phyloP scores from a whole-genome alignment of 2,329 filamentous ascomycete genomes.

The Pezicula carpinea region DNA sequence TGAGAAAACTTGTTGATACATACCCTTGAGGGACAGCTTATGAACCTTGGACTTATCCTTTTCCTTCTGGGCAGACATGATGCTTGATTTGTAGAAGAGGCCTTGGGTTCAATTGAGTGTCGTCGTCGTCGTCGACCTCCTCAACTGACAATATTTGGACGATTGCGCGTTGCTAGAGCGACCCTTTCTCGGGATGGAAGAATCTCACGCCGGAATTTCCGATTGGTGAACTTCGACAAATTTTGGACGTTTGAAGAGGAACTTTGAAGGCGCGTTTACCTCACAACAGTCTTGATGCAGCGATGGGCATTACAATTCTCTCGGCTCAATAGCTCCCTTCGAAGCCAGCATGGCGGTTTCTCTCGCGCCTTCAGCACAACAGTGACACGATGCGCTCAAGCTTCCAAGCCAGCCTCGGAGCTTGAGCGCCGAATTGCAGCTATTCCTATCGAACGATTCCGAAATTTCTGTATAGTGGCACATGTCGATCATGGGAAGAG shows the following conservation, averaged over 20 bases:
- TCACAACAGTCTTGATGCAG: constrained; percentile 25
- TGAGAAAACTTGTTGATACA: constrained; percentile 31
- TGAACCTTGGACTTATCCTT: constrained; percentile 84
- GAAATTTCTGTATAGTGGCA: constrained; percentile 98
- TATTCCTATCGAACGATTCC: constrained; percentile 74
- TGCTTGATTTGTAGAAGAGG: constrained; percentile 4
- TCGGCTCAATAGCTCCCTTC: constrained; percentile 28
- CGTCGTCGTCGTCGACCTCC: not conserved
- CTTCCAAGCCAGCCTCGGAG: constrained; percentile 31
- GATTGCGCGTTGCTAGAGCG: not conserved
- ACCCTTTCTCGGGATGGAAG: not conserved
- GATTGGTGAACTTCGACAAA: too few relatives aligned
- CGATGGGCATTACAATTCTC: constrained; percentile 29
- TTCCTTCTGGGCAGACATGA: constrained; percentile 28
- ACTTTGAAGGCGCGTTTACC: not conserved
- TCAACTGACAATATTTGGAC: too few relatives aligned
- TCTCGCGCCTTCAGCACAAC: constrained; percentile 23
- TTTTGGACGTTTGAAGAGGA: too few relatives aligned
- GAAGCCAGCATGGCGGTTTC: constrained; percentile 21
- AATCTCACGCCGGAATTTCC: too few relatives aligned
- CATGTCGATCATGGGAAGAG: constrained; percentile 99
- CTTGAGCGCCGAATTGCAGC: constrained; percentile 60
- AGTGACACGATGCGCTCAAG: constrained; percentile 21
- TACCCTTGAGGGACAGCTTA: constrained; percentile 85
- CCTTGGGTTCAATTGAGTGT: not conserved